These are phyloP conservation scores for Phytophthora palmivora DNA, from an alignment of 352 stramenopile genomes.

Conservation along the genomic window DNA sequence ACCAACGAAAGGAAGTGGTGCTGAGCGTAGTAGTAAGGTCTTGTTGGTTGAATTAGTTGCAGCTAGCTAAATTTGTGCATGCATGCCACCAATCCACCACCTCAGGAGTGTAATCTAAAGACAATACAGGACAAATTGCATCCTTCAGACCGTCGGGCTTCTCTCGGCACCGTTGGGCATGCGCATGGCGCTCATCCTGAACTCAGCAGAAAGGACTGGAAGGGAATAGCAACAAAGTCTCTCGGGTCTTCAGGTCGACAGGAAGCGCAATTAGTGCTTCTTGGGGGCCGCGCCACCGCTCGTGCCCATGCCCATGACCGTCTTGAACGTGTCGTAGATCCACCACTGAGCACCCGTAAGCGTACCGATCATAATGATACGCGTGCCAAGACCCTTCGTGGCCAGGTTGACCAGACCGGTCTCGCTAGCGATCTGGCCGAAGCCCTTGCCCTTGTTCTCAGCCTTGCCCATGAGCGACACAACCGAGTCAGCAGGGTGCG, in stretches of 20 bases:
- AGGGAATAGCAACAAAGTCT: slow-evolving; percentile 16
- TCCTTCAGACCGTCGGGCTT: slow-evolving; percentile 20
- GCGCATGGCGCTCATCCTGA: neutral
- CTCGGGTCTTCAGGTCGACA: slow-evolving; percentile 16
- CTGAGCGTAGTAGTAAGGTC: slow-evolving; percentile 7
- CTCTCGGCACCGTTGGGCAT: slow-evolving; percentile 21
- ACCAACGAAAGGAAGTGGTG: too few relatives aligned
- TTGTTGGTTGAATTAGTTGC: slow-evolving; percentile 27
- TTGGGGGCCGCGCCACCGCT: slow-evolving; percentile 78
- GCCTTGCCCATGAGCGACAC: slow-evolving; percentile 97
- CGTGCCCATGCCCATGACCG: slow-evolving; percentile 92
- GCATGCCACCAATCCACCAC: slow-evolving; percentile 18
- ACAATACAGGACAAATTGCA: slow-evolving; percentile 9
- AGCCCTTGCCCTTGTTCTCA: slow-evolving; percentile 91
- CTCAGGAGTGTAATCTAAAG: slow-evolving; percentile 33
- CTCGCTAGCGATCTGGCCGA: slow-evolving; percentile 90
- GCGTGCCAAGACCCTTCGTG: slow-evolving; percentile 91
- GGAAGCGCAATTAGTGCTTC: slow-evolving; percentile 63
- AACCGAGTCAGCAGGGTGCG: slow-evolving; percentile 98
- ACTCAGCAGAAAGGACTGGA: neutral
- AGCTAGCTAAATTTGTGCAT: slow-evolving; percentile 24
- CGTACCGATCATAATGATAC: slow-evolving; percentile 97
- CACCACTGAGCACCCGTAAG: slow-evolving; percentile 97
- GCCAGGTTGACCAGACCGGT: slow-evolving; percentile 79
- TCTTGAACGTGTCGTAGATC: slow-evolving; percentile 98